Base-by-base conservation (phyloP, 2,329 filamentous ascomycete genomes). In the Hymenoscyphus occultus region DNA sequence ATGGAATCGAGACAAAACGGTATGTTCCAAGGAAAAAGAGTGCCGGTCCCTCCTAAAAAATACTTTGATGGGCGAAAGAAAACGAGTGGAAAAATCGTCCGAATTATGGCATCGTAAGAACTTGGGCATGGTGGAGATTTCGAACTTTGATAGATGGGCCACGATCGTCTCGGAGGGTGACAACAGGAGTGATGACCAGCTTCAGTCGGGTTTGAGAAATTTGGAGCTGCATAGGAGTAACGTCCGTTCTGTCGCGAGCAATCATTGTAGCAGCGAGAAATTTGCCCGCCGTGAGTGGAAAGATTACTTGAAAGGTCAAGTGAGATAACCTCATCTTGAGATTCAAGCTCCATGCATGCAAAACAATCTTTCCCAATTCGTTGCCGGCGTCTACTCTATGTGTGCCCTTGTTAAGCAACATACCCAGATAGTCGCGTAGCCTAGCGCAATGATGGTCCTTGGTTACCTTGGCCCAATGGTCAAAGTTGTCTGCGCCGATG, bases 121-220 rank as follows among this genome's bases (percentile, higher is more conserved):
- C 72, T 16, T 61, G 68, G 1, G 73, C 62, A 9, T 65, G 63
- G 57, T 72, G 70, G 1, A 74, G 56, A 19, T 69, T 72, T 65
- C 73, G 73, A 5, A 67, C 70, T n/a, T 66, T 67, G 58, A 74
- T 71, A 0, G 69, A 71, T 0, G 67, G 66, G 0, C 69, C 69
- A 39, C 68, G 67, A 45, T 86, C 83, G 67, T 84, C 83, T 39
- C 83, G 79, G 69, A 83, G 80, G 1, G 82, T 85, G 57, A 86
- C 79, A 9, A 82, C 79, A 0, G 84, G 84, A 0, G 84, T 85
- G 5, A 83, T 81, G 35, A 83, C 81, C 1, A 85, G 77, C 62
- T 81, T 80, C n/a, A 86, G 74, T 5, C 83, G 80, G 75, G 78
- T 81, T 70, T 85, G 82, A 70, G 78, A 78, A 5, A 78, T 75